Percentiles rank a stretch among this genome's conserved stretches.
phyloP scores from a whole-genome alignment of 106 monocot species.

The Platanthera zijinensis region DNA sequence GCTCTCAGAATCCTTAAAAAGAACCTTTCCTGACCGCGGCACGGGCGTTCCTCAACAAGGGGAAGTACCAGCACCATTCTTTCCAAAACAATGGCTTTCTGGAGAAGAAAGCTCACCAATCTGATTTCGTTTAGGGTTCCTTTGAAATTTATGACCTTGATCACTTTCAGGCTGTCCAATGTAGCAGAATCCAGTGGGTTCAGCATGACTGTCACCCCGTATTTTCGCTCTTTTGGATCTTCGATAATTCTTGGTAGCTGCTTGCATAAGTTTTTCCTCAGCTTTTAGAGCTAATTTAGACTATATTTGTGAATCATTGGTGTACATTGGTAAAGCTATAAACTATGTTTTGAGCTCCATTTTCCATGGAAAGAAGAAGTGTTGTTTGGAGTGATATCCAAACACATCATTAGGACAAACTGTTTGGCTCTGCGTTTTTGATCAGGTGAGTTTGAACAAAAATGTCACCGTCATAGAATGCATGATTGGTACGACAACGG shows the following conservation, averaged over 20 bases:
- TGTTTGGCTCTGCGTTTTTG: no score
- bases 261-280: conserved; percentile 1
- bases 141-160: conserved; percentile 37
- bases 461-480: no score
- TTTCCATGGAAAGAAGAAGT: no score
- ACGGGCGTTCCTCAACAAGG: neutral
- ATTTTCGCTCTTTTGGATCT: neutral
- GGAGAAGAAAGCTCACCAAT: conserved; percentile 31
- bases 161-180: conserved; percentile 20
- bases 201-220: neutral
- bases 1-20: conserved; percentile 13
- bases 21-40: neutral
- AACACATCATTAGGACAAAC: no score
- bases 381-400: no score
- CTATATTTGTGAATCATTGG: no score
- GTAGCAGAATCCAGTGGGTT: conserved; percentile 1
- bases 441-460: no score
- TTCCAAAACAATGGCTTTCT: conserved; percentile 33
- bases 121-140: conserved; percentile 28
- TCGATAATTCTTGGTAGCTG: conserved; percentile 6
- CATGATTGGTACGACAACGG: no score
- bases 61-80: conserved; percentile 25
- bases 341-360: no score
- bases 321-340: no score
- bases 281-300: neutral